Conservation (phyloP, 2,329 filamentous ascomycete species). For the Claviceps citrina region DNA sequence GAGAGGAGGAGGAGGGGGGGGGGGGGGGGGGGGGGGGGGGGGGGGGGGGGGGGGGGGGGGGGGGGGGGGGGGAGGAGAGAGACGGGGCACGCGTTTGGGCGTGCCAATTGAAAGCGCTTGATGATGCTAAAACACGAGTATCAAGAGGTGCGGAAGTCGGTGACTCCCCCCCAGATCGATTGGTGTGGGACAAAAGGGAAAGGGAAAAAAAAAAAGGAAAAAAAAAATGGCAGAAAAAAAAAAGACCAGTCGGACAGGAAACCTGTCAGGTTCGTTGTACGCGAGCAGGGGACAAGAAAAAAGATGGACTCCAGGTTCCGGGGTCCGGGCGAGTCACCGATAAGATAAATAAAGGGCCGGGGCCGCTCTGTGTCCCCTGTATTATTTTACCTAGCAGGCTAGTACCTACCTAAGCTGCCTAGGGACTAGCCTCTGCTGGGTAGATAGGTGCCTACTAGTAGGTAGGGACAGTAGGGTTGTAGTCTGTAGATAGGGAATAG, state of each 20-base stretch:
- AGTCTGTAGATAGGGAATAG: no score
- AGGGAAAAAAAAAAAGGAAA: slow-evolving; percentile 12
- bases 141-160: slow-evolving; percentile 6
- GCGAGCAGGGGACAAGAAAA: slow-evolving; percentile 13
- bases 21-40: no score
- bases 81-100: no score
- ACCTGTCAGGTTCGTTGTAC: slow-evolving; percentile 5
- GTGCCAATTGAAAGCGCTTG: slow-evolving; percentile 16
- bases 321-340: slow-evolving; percentile 7
- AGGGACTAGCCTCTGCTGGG: no score
- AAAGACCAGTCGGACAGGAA: background rate
- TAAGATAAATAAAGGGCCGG: slow-evolving; percentile 6
- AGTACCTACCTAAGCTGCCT: no score
- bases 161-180: slow-evolving; percentile 12
- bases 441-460: no score
- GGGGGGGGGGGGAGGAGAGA: no score
- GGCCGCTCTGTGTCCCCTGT: background rate
- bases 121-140: slow-evolving; percentile 7
- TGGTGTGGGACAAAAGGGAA: slow-evolving; percentile 7
- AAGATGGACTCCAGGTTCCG: slow-evolving; percentile 6
- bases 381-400: no score
- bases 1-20: no score
- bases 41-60: no score
- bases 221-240: slow-evolving; percentile 15
- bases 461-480: no score